phyloP scores from a whole-genome alignment of 306 rosid species.

The Echinosophora koreensis region DNA sequence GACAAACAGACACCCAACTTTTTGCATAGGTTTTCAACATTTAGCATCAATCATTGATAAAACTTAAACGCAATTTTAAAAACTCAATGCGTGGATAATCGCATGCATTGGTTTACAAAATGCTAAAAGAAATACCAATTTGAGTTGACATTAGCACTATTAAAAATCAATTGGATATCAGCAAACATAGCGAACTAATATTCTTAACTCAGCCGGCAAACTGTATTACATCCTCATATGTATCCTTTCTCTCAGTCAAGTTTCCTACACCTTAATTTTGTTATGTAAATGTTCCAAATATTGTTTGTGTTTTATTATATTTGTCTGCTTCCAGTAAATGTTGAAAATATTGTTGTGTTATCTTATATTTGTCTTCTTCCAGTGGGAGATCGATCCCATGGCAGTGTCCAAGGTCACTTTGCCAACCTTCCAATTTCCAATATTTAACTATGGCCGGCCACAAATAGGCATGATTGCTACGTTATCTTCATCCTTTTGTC shows the following conservation, averaged over 20 bases:
- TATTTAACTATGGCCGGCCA: conserved; percentile 61
- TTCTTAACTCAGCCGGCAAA: conserved; percentile 51
- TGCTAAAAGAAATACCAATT: conserved; percentile 5
- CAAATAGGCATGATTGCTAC: conserved; percentile 34
- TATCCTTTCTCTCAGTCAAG: background rate
- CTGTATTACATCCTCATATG: conserved; percentile 24
- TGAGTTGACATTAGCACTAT: conserved; percentile 28
- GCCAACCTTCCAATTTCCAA: conserved; percentile 37
- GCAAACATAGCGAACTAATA: conserved; percentile 19
- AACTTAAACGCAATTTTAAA: background rate
- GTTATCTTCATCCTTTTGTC: conserved; percentile 55
- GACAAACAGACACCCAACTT: background rate
- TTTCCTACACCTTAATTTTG: background rate
- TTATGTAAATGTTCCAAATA: background rate
- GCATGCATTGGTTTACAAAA: background rate
- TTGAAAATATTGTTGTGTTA: background rate
- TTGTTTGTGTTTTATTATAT: conserved; percentile 6
- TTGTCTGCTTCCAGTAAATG: conserved; percentile 39
- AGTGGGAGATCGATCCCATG: conserved; percentile 6
- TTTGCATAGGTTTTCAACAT: background rate
- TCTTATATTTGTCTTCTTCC: conserved; percentile 44
- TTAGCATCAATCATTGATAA: background rate
- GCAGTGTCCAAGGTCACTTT: conserved; percentile 36
- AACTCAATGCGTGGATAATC: background rate
- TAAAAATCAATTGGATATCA: conserved; percentile 17